phyloP scores from a whole-genome alignment of 352 stramenopile genomes.

The Globisporangium rhizosaccharum region DNA sequence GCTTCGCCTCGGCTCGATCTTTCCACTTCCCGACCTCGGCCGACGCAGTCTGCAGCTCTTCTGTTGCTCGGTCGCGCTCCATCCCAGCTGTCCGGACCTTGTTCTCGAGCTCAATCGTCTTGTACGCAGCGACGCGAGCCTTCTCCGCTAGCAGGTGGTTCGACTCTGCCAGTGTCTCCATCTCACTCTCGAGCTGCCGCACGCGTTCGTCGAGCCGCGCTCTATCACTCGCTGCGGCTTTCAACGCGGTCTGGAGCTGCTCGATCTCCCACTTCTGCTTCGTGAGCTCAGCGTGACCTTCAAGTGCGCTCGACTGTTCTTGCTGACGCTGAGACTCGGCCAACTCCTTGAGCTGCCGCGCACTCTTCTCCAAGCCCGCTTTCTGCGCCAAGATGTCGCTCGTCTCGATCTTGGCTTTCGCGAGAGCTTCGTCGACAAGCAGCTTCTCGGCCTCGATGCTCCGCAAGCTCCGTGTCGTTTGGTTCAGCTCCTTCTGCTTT shows the following conservation, averaged over 20 bases:
- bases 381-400: constrained; percentile 16
- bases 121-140: constrained; percentile 12
- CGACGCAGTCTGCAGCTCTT: constrained; percentile 14
- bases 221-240: constrained; percentile 32
- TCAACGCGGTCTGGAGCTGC: constrained; percentile 31
- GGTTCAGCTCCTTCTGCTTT: constrained; percentile 30
- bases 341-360: constrained; percentile 6
- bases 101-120: constrained; percentile 20
- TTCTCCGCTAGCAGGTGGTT: constrained; percentile 34
- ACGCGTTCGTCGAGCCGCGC: constrained; percentile 23
- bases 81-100: constrained; percentile 1
- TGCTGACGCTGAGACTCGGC: constrained; percentile 11
- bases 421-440: constrained; percentile 16
- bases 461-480: constrained; percentile 14
- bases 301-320: constrained; percentile 12
- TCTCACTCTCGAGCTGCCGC: constrained; percentile 23
- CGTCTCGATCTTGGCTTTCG: constrained; percentile 23
- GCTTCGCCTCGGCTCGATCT: constrained; percentile 26
- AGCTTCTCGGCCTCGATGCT: constrained; percentile 31
- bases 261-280: constrained; percentile 51
- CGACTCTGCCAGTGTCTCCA: constrained; percentile 24
- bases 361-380: background rate
- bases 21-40: constrained; percentile 27
- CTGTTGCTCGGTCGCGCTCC: constrained; percentile 17
- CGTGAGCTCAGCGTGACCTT: constrained; percentile 12